phyloP scores from a whole-genome alignment of 176 grass and related monocot species.

The Lolium rigidum region DNA sequence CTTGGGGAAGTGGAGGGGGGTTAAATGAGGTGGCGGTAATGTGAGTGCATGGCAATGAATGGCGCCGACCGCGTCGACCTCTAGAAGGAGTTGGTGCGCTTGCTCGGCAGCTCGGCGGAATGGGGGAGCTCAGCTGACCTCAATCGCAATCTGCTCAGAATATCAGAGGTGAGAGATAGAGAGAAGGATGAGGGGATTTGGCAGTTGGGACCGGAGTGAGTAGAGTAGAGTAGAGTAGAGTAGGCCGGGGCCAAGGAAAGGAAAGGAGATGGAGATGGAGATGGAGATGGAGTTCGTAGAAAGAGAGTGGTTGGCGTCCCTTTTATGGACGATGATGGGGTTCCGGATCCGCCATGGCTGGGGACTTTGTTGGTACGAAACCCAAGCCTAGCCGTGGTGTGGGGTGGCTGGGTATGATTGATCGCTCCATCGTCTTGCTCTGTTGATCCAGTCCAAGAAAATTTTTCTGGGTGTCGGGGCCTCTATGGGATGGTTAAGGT shows the following conservation, averaged over 20 bases:
- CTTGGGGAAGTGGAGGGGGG: constrained; percentile 39
- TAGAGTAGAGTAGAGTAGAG: constrained; percentile 44
- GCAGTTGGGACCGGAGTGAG: constrained; percentile 63
- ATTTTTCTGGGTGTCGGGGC: neutral
- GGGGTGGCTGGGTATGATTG: constrained; percentile 14
- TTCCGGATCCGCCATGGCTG: constrained; percentile 51
- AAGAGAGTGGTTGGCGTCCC: constrained; percentile 72
- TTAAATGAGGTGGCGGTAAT: constrained; percentile 42
- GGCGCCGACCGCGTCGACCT: constrained; percentile 50
- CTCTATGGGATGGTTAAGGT: constrained; percentile 30
- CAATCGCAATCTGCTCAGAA: constrained; percentile 3
- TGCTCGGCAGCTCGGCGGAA: constrained; percentile 32
- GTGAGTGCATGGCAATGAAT: constrained; percentile 55
- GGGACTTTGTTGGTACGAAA: neutral
- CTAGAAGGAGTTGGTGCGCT: constrained; percentile 59
- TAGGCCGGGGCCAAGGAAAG: neutral
- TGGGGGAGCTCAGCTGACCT: constrained; percentile 46
- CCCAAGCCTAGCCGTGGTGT: neutral
- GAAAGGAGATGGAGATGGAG: neutral
- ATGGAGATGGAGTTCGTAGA: constrained; percentile 46
- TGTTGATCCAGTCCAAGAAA: neutral
- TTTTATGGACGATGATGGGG: constrained; percentile 47
- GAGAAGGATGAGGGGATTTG: constrained; percentile 43
- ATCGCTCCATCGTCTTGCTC: neutral
- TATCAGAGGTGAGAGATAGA: constrained; percentile 4